Conservation (phyloP, 2,329 filamentous ascomycete genomes). For the Bipolaris sorokiniana region DNA sequence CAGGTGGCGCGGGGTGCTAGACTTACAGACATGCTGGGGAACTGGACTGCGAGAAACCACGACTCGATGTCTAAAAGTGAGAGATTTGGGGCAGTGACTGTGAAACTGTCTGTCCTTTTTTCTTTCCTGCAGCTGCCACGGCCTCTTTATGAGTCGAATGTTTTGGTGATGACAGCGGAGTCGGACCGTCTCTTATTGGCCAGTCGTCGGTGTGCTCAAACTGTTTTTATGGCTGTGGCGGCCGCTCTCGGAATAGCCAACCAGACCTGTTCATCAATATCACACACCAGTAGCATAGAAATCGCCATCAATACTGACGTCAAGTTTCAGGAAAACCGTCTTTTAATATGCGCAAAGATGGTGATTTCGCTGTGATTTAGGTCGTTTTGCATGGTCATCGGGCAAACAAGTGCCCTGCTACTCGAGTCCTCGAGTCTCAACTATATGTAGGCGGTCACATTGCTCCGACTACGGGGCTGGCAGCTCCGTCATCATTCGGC, state of each 20-base stretch:
- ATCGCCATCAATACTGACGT: too few relatives aligned
- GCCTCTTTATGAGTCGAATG: slow-evolving; percentile 39
- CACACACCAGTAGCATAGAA: too few relatives aligned
- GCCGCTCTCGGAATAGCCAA: background rate
- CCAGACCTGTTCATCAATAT: too few relatives aligned
- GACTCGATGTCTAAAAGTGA: background rate
- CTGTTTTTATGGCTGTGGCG: slow-evolving; percentile 17
- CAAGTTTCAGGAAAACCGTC: too few relatives aligned
- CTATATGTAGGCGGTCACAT: too few relatives aligned
- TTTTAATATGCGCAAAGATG: too few relatives aligned
- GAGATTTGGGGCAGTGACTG: background rate
- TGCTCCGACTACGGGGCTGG: too few relatives aligned
- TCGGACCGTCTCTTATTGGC: slow-evolving; percentile 38
- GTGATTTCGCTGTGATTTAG: too few relatives aligned
- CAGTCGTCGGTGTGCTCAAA: slow-evolving; percentile 11
- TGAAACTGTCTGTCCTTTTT: slow-evolving; percentile 10
- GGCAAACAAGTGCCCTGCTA: too few relatives aligned
- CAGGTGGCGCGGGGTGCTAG: slow-evolving; percentile 8
- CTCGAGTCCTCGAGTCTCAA: too few relatives aligned
- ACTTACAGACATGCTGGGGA: slow-evolving; percentile 36
- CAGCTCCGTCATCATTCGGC: too few relatives aligned
- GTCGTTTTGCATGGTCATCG: too few relatives aligned
- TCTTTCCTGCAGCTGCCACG: slow-evolving; percentile 18
- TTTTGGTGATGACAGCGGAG: slow-evolving; percentile 25
- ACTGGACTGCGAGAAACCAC: background rate